Percentiles rank a stretch among this genome's conserved stretches.
Conservation (phyloP, 1,284 basidiomycete genomes). For the Athelia psychrophila region DNA sequence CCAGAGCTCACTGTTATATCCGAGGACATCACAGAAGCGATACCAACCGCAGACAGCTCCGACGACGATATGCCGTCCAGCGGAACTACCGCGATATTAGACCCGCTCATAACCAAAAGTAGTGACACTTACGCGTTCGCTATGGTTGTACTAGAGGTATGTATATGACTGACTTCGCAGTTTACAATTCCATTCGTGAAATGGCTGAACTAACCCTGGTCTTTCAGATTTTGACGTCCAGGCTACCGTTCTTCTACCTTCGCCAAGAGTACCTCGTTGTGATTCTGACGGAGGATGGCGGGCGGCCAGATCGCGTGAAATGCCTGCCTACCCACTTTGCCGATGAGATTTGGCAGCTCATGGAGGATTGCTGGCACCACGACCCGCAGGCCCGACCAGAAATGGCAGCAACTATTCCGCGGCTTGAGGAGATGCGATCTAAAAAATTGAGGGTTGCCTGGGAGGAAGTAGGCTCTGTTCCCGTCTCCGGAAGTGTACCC, state of each 20-base stretch:
- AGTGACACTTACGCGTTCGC: neutral
- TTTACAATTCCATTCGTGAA: neutral
- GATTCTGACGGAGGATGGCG: neutral
- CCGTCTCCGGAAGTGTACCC: too few relatives aligned
- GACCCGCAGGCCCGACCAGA: neutral
- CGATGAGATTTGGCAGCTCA: neutral
- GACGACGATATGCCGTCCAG: neutral
- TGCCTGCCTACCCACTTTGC: neutral
- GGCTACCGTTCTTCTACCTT: conserved; percentile 1
- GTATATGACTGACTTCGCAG: neutral
- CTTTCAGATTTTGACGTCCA: neutral
- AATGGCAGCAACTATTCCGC: neutral
- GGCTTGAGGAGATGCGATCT: neutral
- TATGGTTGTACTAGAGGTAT: neutral
- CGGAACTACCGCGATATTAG: neutral
- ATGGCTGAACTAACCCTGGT: too few relatives aligned
- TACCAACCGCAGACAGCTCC: neutral
- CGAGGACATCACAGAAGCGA: neutral
- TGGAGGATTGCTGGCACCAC: neutral
- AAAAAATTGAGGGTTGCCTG: neutral
- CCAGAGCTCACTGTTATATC: conserved; percentile 17
- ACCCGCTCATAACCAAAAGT: neutral
- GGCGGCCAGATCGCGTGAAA: neutral
- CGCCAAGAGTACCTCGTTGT: neutral
- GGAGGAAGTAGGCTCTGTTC: too few relatives aligned